Base-by-base conservation (phyloP, 2,329 filamentous ascomycete genomes). In the Purpureocillium takamizusanense region DNA sequence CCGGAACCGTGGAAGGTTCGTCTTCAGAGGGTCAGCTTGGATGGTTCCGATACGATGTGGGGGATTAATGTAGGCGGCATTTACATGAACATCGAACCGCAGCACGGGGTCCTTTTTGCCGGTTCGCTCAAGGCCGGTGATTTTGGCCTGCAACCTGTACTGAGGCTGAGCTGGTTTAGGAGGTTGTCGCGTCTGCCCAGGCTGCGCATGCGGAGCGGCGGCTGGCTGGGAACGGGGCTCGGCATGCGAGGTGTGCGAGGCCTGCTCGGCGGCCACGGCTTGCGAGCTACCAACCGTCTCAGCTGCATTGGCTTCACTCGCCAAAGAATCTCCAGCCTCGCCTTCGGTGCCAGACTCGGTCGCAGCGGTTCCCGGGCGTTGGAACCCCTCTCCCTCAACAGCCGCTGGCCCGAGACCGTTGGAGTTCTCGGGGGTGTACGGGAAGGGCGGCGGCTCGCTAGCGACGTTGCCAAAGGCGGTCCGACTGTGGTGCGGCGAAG, bases 1-100 rank as follows among this genome's bases (percentile, higher is more conserved):
- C 52, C 92, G 80, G 63, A 95, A 98, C 51, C 90, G 90, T 38
- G 90, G 89, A n/a, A 98, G 83, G 63, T 98, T 98, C 48, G 92
- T 98, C 92, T 98, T 6, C 10, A 25, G 5, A 10, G 34, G 14
- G 25, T 46, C 28, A 44, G 21, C 21, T 10, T 10, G 21, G 10
- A 25, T 25, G 16, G 7, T n/a, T 17, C n/a, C 9, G n/a, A 39
- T 17, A 3, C 18, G 31, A 16, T 30, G 11, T 21, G 10, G 35
- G 12, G 9, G 13, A 13, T 13, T 7, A 7, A 37, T n/a, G n/a
- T 14, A 4, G n/a, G 7, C 16, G 21, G 23, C 37, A 50, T 52
- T 29, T 80, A 97, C 92, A 64, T 98, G 87, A 46, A 97, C 87
- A 64, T 98, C 92, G 57, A 98, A 98, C 51, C 87, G 79, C 43